phyloP scores from a whole-genome alignment of 495 filamentous ascomycete genomes.

The Xylona heveae region DNA sequence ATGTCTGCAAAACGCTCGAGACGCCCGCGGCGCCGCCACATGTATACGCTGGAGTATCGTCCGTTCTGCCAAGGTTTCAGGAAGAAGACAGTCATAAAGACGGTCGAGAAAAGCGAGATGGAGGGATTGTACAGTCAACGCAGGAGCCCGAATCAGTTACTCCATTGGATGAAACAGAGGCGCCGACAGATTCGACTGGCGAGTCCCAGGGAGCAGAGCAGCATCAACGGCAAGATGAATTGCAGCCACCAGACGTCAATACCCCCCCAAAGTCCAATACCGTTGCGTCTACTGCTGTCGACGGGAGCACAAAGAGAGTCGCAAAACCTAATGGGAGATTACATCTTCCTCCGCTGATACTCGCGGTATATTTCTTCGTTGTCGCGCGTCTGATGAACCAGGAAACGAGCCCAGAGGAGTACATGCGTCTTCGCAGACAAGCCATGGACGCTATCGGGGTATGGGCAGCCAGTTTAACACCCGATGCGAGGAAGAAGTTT shows the following conservation, averaged over 20 bases:
- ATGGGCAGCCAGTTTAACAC: background rate
- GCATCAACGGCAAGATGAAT: too few relatives aligned
- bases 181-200: too few relatives aligned
- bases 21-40: conserved; percentile 36
- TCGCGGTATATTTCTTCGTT: conserved; percentile 45
- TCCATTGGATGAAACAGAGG: too few relatives aligned
- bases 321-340: conserved; percentile 4
- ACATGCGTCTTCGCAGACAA: conserved; percentile 1
- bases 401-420: conserved; percentile 15
- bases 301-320: conserved; percentile 1
- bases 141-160: too few relatives aligned
- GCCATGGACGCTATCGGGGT: conserved; percentile 2
- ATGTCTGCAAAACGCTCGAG: conserved; percentile 40
- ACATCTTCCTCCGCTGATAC: conserved; percentile 32
- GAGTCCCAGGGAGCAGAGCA: too few relatives aligned
- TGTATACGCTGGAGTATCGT: conserved; percentile 39
- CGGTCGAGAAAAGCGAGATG: too few relatives aligned
- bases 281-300: conserved; percentile 2
- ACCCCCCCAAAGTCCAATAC: too few relatives aligned
- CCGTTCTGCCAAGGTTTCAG: conserved; percentile 22
- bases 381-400: conserved; percentile 31
- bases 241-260: too few relatives aligned
- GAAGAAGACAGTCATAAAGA: too few relatives aligned
- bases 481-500: background rate
- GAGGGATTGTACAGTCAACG: too few relatives aligned